Base-by-base conservation (phyloP, 1,284 basidiomycete genomes). In the Cryptococcus sp. region DNA sequence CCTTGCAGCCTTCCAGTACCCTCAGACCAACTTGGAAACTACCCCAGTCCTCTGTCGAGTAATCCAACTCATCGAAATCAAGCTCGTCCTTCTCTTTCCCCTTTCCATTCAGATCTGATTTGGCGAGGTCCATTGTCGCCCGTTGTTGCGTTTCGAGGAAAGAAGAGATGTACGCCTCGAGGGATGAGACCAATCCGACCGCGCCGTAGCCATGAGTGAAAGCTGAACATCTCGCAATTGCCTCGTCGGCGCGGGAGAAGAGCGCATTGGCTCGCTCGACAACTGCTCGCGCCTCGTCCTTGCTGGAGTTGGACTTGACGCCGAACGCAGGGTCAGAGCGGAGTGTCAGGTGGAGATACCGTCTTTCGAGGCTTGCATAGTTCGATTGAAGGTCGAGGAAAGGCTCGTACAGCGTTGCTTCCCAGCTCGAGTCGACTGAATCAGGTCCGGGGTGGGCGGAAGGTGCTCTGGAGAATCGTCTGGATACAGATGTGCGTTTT, bases 161-260 rank as follows among this genome's bases (percentile, higher is more conserved):
- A 3, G 82, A 79, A 42, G 83, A 77, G 66, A 93, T 81, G 59
- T 89, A 85, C 7, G 81, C 79, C 67, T 93, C 90, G 23, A 94
- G 73, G 0, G 90, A 85, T 41, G 85, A 82, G 19, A 95, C 80
- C 17, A 93, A 83, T 0, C 87, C 89, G 1, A 83, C 79, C 1
- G 85, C 82, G 10, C 88, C 93, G 72, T 90, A 95, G 0, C 93
- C 93, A 70, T 93, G 87, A 1, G 93, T 96, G 72, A 97, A 89
- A 0, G 83, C 81, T 48, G 84, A 79, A 70, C 89, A 92, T 31
- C 92, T 84, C 25, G 80, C 76, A 53, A 93, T 81, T 27, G 89
- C 88, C 48, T 90, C 89, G 66, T 94, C 91, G 17, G 87, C 88
- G n/a, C 86, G 78, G 15, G 83, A 81, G 68, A 93, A 88, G 27